Conservation (phyloP, 306 rosid species). For the Boehmeria nivea region DNA sequence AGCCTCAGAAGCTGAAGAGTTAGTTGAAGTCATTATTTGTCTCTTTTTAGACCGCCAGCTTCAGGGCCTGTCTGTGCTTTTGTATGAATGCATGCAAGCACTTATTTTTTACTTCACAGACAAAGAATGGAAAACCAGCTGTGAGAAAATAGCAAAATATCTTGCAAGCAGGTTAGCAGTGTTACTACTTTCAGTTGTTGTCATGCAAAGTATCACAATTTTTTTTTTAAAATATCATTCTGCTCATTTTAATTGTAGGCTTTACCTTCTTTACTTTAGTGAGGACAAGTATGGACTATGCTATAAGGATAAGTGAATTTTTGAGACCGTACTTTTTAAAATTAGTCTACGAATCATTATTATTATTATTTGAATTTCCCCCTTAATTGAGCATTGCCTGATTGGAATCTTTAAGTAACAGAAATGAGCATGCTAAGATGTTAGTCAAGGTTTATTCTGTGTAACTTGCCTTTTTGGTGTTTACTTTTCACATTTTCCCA, state of each 20-base stretch:
- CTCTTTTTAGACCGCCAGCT: slow-evolving; percentile 71
- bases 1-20: slow-evolving; percentile 69
- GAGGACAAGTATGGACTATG: too few relatives aligned
- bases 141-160: slow-evolving; percentile 71
- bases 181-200: slow-evolving; percentile 13
- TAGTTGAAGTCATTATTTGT: slow-evolving; percentile 59
- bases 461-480: slow-evolving; percentile 9
- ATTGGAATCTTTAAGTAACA: neutral
- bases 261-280: too few relatives aligned
- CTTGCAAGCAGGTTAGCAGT: slow-evolving; percentile 66
- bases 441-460: neutral
- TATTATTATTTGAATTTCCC: too few relatives aligned
- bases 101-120: slow-evolving; percentile 64
- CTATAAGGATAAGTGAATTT: too few relatives aligned
- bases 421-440: neutral
- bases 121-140: slow-evolving; percentile 63
- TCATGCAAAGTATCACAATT: too few relatives aligned
- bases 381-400: too few relatives aligned
- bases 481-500: slow-evolving; percentile 8
- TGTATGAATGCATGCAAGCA: slow-evolving; percentile 63
- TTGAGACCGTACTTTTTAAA: too few relatives aligned
- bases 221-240: too few relatives aligned
- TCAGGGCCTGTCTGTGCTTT: slow-evolving; percentile 58
- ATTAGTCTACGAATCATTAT: too few relatives aligned
- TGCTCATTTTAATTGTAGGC: too few relatives aligned